Percentiles rank a stretch among this genome's conserved stretches.
phyloP scores from a whole-genome alignment of 148 eudicot genomes.

The Amaranthus palmeri region DNA sequence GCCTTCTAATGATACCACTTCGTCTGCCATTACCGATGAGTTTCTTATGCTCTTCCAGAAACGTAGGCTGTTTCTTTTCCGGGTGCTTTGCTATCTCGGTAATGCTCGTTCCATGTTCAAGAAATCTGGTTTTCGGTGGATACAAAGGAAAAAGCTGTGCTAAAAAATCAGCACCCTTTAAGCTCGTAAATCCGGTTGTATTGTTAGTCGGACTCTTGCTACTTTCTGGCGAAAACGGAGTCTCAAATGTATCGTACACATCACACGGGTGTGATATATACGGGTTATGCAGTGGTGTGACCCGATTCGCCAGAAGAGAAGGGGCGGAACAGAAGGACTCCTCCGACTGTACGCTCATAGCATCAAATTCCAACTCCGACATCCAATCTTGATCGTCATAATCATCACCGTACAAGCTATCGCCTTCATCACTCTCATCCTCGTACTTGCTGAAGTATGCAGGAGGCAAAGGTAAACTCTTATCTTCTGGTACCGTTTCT shows the following conservation, averaged over 20 bases:
- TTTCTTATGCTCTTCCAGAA: slow-evolving; percentile 25
- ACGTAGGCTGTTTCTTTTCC: slow-evolving; percentile 10
- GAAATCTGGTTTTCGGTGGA: slow-evolving; percentile 38
- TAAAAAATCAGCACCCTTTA: slow-evolving; percentile 59
- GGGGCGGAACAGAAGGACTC: slow-evolving; percentile 44
- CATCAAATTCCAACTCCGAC: slow-evolving; percentile 41
- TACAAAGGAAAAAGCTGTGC: slow-evolving; percentile 70
- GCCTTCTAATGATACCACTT: slow-evolving; percentile 40
- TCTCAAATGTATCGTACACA: slow-evolving; percentile 14
- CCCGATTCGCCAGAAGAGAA: slow-evolving; percentile 41
- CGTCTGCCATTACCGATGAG: slow-evolving; percentile 25
- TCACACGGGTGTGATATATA: slow-evolving; percentile 4
- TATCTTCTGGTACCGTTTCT: slow-evolving; percentile 19
- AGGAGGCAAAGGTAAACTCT: slow-evolving; percentile 30
- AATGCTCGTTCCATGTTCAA: slow-evolving; percentile 22
- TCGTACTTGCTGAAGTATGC: slow-evolving; percentile 24
- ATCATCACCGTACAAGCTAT: slow-evolving; percentile 25
- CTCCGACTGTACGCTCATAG: slow-evolving; percentile 29
- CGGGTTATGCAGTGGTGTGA: slow-evolving; percentile 28
- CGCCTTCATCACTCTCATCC: slow-evolving; percentile 19
- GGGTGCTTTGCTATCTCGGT: slow-evolving; percentile 16
- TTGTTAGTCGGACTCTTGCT: slow-evolving; percentile 33
- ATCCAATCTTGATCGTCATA: slow-evolving; percentile 32
- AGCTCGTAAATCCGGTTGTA: slow-evolving; percentile 49
- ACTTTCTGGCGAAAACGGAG: slow-evolving; percentile 48